Evolutionary conservation across 1,284 basidiomycete genomes (phyloP).

Genomic region (Apiotrichum siamense): DNA sequence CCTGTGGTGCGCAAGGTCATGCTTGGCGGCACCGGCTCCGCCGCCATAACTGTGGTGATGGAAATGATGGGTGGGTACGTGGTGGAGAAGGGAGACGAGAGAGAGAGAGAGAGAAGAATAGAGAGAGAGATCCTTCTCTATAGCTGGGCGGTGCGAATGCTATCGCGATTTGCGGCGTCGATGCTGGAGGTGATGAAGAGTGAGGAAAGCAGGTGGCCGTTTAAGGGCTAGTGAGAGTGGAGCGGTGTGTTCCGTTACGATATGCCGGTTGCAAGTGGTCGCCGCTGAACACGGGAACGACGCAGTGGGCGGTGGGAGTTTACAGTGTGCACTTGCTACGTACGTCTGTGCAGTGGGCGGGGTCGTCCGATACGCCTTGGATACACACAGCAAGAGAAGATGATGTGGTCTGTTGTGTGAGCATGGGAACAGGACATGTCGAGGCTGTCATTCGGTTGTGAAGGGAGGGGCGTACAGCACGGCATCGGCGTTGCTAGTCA

Average conservation of each 20-base stretch:
- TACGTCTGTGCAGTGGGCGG: not conserved
- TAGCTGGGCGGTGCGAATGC: too few relatives aligned
- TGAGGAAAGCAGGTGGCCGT: too few relatives aligned
- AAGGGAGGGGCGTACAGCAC: too few relatives aligned
- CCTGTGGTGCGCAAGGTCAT: not conserved
- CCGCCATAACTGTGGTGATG: conserved; percentile 1
- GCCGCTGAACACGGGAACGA: too few relatives aligned
- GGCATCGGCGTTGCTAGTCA: too few relatives aligned
- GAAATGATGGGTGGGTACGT: conserved; percentile 1
- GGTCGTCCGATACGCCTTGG: not conserved
- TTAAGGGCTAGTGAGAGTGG: too few relatives aligned
- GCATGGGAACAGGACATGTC: not conserved
- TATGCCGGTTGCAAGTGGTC: too few relatives aligned
- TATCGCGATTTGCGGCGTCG: too few relatives aligned
- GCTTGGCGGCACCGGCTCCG: not conserved
- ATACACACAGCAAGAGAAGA: too few relatives aligned
- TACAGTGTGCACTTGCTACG: not conserved
- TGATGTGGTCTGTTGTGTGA: not conserved
- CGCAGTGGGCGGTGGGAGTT: not conserved
- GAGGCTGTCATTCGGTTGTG: not conserved
- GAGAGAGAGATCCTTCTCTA: not conserved
- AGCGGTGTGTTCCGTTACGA: too few relatives aligned
- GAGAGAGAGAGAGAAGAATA: too few relatives aligned
- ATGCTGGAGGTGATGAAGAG: too few relatives aligned
- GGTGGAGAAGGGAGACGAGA: not conserved